phyloP scores from a whole-genome alignment of 73 alveolate species.

The Stentor roeselii region DNA sequence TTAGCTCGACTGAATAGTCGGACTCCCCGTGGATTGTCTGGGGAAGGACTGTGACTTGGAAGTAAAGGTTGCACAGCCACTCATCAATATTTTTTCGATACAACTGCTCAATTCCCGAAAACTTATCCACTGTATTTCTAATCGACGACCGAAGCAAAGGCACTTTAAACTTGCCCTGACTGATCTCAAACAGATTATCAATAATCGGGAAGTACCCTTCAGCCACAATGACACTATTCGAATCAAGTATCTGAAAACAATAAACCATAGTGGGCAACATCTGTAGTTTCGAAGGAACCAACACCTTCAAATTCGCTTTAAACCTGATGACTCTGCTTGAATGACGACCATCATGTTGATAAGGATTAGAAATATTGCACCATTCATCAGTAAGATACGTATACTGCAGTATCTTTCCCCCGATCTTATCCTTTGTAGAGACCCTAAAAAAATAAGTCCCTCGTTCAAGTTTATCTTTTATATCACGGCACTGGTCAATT shows the following conservation, averaged over 20 bases:
- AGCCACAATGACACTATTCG: conserved; percentile 39
- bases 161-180: conserved; percentile 59
- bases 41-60: conserved; percentile 31
- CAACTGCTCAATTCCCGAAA: conserved; percentile 37
- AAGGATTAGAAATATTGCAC: conserved; percentile 14
- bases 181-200: conserved; percentile 44
- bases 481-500: conserved; percentile 21
- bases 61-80: conserved; percentile 68
- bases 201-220: conserved; percentile 67
- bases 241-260: conserved; percentile 8
- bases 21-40: neutral
- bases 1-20: neutral
- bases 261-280: conserved; percentile 20
- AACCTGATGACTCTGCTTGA: neutral
- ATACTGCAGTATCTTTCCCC: neutral
- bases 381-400: neutral
- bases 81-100: conserved; percentile 49
- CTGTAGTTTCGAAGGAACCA: neutral
- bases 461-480: conserved; percentile 10
- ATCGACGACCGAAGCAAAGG: conserved; percentile 23
- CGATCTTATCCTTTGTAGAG: neutral
- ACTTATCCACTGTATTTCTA: conserved; percentile 30
- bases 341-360: neutral
- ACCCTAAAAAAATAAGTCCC: neutral
- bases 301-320: neutral